phyloP scores from a whole-genome alignment of 2,329 filamentous ascomycete species.

The Emergomyces pasteurianus region DNA sequence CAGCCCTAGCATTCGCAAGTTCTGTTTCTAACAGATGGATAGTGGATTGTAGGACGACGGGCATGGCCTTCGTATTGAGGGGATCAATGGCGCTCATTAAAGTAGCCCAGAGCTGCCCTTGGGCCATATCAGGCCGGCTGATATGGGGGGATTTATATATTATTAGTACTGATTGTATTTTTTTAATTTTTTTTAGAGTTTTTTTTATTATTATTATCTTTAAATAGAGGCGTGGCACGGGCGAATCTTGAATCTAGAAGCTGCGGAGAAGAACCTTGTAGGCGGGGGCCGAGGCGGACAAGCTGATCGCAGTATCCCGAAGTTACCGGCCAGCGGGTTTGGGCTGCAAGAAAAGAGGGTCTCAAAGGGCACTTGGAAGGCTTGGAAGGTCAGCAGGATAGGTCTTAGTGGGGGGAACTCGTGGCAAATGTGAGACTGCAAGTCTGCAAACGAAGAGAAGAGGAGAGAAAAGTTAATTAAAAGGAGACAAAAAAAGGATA shows the following conservation, averaged over 20 bases:
- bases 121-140: constrained; percentile 18
- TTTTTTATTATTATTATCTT: neutral
- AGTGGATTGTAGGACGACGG: constrained; percentile 29
- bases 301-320: neutral
- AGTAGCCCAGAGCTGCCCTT: constrained; percentile 25
- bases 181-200: neutral
- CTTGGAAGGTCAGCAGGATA: neutral
- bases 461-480: neutral
- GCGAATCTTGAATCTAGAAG: neutral
- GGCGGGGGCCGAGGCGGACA: neutral
- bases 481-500: neutral
- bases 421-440: neutral
- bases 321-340: neutral
- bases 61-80: constrained; percentile 26
- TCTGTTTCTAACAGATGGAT: constrained; percentile 31
- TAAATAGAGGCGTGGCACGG: neutral
- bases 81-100: constrained; percentile 27
- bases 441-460: neutral
- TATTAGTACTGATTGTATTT: neutral
- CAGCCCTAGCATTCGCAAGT: constrained; percentile 29
- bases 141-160: neutral
- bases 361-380: too few species aligned
- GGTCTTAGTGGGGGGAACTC: neutral
- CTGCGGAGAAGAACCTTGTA: neutral
- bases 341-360: neutral